A percentile compares a stretch with the other conserved stretches of the same genome.
Conservation (phyloP, 2,329 filamentous ascomycete species). For the Xylariaceae sp. region DNA sequence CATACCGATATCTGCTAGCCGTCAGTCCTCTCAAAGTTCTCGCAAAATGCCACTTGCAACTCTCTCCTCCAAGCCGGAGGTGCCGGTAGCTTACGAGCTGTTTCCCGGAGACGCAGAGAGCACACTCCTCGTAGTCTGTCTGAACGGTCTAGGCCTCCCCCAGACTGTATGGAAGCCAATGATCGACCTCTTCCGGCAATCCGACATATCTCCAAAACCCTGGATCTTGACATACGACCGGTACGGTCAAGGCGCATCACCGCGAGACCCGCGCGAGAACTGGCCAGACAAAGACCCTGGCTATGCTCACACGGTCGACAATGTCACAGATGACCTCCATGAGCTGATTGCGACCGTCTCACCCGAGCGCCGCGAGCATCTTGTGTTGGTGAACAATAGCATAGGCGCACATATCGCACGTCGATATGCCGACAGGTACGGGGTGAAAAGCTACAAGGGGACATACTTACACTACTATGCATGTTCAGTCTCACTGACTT, state of each 20-base stretch:
- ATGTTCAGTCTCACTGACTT: neutral
- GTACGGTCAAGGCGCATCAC: constrained; percentile 19
- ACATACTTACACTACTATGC: neutral
- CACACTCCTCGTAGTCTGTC: too few species aligned
- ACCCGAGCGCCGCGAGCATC: constrained; percentile 12
- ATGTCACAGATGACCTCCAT: constrained; percentile 24
- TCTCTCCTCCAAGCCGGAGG: too few species aligned
- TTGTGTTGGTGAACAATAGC: constrained; percentile 26
- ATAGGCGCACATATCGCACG: constrained; percentile 29
- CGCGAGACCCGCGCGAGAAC: constrained; percentile 23
- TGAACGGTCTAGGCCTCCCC: too few species aligned
- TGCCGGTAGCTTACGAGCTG: too few species aligned
- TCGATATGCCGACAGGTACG: constrained; percentile 26
- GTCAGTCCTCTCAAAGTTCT: too few species aligned
- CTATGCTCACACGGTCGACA: constrained; percentile 12
- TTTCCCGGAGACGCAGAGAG: too few species aligned
- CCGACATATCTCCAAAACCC: constrained; percentile 15
- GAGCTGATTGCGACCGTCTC: constrained; percentile 23
- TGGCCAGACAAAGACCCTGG: constrained; percentile 20
- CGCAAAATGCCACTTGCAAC: too few species aligned
- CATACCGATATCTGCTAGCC: too few species aligned
- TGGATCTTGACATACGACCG: constrained; percentile 31
- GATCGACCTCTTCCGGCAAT: constrained; percentile 23
- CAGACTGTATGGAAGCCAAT: too few species aligned
- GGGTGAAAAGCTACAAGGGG: neutral